These are phyloP conservation scores for Entoloma clypeatum DNA, from an alignment of 1,284 basidiomycete species.

Conservation along the genomic window DNA sequence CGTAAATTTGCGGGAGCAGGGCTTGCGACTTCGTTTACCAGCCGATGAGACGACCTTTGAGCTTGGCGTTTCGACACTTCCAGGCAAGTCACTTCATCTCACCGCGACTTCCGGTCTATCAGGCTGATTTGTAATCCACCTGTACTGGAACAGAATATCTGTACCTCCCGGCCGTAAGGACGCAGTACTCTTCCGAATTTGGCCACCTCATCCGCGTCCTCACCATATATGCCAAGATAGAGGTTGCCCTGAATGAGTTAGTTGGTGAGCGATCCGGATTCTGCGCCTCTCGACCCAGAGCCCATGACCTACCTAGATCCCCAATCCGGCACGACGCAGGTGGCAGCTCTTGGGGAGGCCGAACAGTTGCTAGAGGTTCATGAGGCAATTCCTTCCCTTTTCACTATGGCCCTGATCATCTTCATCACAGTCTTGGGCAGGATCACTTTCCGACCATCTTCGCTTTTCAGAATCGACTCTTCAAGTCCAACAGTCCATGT, in stretches of 20 bases:
- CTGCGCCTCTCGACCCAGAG: slow-evolving; percentile 1
- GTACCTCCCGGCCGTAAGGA: slow-evolving; percentile 54
- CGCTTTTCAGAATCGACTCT: slow-evolving; percentile 64
- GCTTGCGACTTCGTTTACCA: slow-evolving; percentile 63
- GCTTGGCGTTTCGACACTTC: slow-evolving; percentile 54
- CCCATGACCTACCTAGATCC: slow-evolving; percentile 12
- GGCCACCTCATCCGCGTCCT: slow-evolving; percentile 68
- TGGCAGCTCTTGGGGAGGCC: slow-evolving; percentile 33
- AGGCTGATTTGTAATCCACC: slow-evolving; percentile 12
- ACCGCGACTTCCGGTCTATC: slow-evolving; percentile 3
- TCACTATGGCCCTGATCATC: background rate
- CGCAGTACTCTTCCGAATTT: slow-evolving; percentile 61
- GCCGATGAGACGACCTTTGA: slow-evolving; percentile 77
- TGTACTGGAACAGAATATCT: slow-evolving; percentile 53
- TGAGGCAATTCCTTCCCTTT: slow-evolving; percentile 9
- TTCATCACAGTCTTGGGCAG: slow-evolving; percentile 53
- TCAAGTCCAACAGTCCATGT: slow-evolving; percentile 66
- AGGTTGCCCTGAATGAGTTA: slow-evolving; percentile 42
- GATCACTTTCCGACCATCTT: slow-evolving; percentile 61
- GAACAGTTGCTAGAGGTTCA: slow-evolving; percentile 41
- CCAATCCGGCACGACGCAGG: slow-evolving; percentile 15
- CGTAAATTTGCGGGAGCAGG: slow-evolving; percentile 44
- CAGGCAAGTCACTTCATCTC: slow-evolving; percentile 40
- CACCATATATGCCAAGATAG: slow-evolving; percentile 57
- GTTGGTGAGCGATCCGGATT: slow-evolving; percentile 23